Percentiles rank a stretch among this genome's conserved stretches.
These are phyloP conservation scores for Chloranthus sessilifolius DNA, from an alignment of 164 flowering plant species.

Conservation along the genomic window DNA sequence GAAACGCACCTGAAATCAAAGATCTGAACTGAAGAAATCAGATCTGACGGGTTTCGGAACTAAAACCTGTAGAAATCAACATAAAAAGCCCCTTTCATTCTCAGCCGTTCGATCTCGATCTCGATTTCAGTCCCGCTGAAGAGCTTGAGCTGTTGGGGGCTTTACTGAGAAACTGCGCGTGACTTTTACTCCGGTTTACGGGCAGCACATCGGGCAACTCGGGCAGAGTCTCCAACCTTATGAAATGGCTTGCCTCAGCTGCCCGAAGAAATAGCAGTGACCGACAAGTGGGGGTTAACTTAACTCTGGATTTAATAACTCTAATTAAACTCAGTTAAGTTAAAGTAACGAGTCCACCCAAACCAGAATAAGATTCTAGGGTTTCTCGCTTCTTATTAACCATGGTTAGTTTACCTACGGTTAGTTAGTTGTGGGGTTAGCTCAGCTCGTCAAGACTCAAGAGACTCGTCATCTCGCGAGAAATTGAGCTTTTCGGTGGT, in stretches of 20 bases:
- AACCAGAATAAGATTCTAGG: constrained; percentile 2
- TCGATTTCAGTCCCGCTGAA: too few relatives aligned
- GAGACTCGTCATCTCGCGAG: too few relatives aligned
- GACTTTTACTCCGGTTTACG: constrained; percentile 21
- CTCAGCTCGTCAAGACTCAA: too few relatives aligned
- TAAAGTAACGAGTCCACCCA: neutral
- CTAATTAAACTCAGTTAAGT: neutral
- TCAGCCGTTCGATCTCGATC: constrained; percentile 43
- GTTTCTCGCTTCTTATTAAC: neutral
- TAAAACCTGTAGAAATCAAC: constrained; percentile 14
- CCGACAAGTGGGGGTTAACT: neutral
- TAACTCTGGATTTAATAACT: neutral
- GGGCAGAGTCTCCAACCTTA: constrained; percentile 21
- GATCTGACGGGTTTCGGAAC: constrained; percentile 24
- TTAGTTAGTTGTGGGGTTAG: too few relatives aligned
- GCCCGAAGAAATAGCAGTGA: constrained; percentile 5
- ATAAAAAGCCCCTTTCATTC: constrained; percentile 21
- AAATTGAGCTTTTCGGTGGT: too few relatives aligned
- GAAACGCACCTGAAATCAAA: constrained; percentile 20
- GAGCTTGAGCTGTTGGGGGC: too few relatives aligned
- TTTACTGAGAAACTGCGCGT: constrained; percentile 40
- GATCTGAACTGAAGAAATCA: constrained; percentile 22
- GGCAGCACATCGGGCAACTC: constrained; percentile 22
- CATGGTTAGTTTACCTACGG: constrained; percentile 1
- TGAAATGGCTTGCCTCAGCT: constrained; percentile 1